Base-by-base conservation (phyloP, 768 basidiomycete species). In the Phanerochaete sordida region DNA sequence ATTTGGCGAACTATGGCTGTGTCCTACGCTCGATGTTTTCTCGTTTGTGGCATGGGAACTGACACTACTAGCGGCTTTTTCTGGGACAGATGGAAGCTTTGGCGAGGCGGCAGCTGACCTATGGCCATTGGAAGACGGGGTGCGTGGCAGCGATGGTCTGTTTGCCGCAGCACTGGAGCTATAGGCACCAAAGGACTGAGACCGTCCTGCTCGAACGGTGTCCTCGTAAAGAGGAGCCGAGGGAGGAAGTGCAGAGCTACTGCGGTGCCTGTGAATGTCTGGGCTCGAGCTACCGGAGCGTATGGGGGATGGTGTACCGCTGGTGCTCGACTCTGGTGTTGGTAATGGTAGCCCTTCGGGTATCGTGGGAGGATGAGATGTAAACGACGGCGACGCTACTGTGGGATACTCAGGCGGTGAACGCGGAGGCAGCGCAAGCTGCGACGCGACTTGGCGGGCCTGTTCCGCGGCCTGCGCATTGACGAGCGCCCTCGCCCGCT, bases 101-200 rank as follows among this genome's bases (percentile, higher is more conserved):
- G 54, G 27, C 3, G 59, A 45, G 8, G 53, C 15, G 13, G 15
- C 46, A 16, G 23, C 1, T 1, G 59, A 44, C 2, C 50, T 52
- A 28, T n/a, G 23, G 8, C 24, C 39, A 35, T n/a, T 54, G n/a
- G 15, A 30, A 19, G 37, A 27, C 15, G 26, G 30, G 8, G 59
- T 46, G 30, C 55, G 37, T 4, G 39, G 27, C 33, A 60, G 44
- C 26, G 59, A 31, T 13, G 52, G 59, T 11, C 52, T 30, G 9
- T 28, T 15, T 12, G 43, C 44, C 1, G 15, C 2, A 21, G 24
- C 2, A 23, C 55, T 26, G 47, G 45, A 2, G 31, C 30, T 31
- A 43, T 49, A 57, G 12, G 35, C 61, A 12, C 48, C 55, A 47
- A 57, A 62, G 1, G 61, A 62, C n/a, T 44, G 56, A 27, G 62